Conservation (phyloP, 2,329 filamentous ascomycete genomes). For the Monilinia aucupariae region DNA sequence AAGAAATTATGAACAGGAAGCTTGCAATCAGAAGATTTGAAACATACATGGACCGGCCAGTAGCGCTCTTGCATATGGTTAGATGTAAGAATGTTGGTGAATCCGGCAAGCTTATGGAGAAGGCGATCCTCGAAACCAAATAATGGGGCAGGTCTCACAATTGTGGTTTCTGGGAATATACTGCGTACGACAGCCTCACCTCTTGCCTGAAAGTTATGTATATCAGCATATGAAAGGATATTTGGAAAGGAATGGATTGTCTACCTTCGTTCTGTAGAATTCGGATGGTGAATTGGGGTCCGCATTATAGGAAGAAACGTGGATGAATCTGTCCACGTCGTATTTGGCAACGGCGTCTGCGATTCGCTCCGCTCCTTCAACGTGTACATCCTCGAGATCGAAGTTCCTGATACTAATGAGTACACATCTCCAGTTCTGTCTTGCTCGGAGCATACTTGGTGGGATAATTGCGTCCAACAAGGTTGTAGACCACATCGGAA, state of each 20-base stretch:
- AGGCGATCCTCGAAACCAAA: constrained; percentile 95
- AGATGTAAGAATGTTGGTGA: constrained; percentile 76
- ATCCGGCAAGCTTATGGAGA: constrained; percentile 75
- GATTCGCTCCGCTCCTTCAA: constrained; percentile 88
- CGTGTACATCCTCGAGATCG: constrained; percentile 82
- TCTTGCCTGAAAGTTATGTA: constrained; percentile 48
- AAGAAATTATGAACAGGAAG: constrained; percentile 15
- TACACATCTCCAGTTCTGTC: constrained; percentile 5
- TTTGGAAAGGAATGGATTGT: neutral
- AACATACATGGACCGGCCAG: constrained; percentile 76
- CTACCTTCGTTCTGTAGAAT: constrained; percentile 81
- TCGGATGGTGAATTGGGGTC: constrained; percentile 73
- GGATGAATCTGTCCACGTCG: constrained; percentile 93
- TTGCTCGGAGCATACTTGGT: constrained; percentile 64
- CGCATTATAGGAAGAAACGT: constrained; percentile 93
- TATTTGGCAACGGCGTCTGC: constrained; percentile 94
- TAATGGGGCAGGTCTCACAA: constrained; percentile 87
- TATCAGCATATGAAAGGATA: neutral
- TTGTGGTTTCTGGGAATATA: constrained; percentile 95
- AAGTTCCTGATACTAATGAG: constrained; percentile 69
- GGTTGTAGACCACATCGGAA: constrained; percentile 95
- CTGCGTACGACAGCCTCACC: constrained; percentile 78
- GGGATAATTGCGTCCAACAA: constrained; percentile 88
- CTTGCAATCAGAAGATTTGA: neutral
- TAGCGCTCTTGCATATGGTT: constrained; percentile 92